Base-by-base conservation (phyloP, 75 land plant genomes). In the Pinus albicaulis region DNA sequence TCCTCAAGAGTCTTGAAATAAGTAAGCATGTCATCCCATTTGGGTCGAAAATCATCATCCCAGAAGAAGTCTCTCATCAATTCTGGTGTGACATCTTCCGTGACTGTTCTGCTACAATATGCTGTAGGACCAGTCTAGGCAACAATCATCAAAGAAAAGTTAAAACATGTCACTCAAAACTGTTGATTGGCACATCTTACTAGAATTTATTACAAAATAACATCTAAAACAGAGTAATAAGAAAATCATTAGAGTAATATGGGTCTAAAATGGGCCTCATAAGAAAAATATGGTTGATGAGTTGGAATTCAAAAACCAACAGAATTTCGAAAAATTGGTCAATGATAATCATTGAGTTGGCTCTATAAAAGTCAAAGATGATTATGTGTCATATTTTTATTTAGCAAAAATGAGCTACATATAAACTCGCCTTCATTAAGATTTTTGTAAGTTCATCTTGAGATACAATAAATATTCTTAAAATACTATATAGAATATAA, bases 21-120 rank as follows among this genome's bases (percentile, higher is more conserved):
- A n/a, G 89, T 36, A 56, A 96, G 91, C 99, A 96, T 96, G 83
- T 92, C 95, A 86, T 96, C 99, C 99, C 99, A 96, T 68, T 80
- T 87, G 14, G 76, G 38, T 57, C 98, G 77, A 77, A 93, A 95
- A 34, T 94, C 92, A 82, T 95, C 98, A 65, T 95, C 97, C 98
- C 98, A 94, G 81, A 93, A 95, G 77, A 95, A 95, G 73, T 95
- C 98, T 74, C 93, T 85, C 78, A 96, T 76, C 58, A 81, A n/a
- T 77, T 94, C 94, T 57, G 99, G 95, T 0, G 87, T 79, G 20
- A 85, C 86, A 81, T 94, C 95, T 80, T 94, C 98, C 77, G 82
- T 83, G 3, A 96, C 85, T 2, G 99, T 94, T 72, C 98, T 78
- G 73, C 91, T 94, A 14, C 89, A 87, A 58, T 96, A 96, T 61